Evolutionary conservation across 208 protist genomes (phyloP), one percentile per base, ranked within the genome.

Genomic region (Acanthamoeba castellanii): DNA sequence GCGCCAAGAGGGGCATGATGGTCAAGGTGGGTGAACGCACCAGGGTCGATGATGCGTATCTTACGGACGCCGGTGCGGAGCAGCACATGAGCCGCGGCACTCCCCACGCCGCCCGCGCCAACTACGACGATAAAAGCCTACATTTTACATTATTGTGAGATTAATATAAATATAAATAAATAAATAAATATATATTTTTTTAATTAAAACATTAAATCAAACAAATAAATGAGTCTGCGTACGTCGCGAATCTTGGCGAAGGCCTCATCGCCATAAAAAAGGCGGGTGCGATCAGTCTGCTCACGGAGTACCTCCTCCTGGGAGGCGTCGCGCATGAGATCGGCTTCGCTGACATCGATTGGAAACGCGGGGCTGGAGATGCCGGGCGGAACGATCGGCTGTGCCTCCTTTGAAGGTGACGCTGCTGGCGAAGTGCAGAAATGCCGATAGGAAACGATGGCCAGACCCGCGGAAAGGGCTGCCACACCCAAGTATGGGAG

Each of bases 101-200:
- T 87, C 20, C 96, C 96, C 18, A 96, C 96, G 90, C 96, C 96
- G 42, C 96, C 96, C 18, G 95, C 55, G 14, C 96, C 96, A 27
- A 97, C 61, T 3, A 97, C 95, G 47, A 97, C 84, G 0, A 97
- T 61, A 74, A 95, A 95, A 45, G 96, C 74, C 20, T 82, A 37
- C 37, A 11, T n/a, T n/a, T n/a, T n/a, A n/a, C n/a, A n/a, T n/a
- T n/a, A n/a, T n/a, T n/a, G n/a, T n/a, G n/a, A n/a, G 13, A 55
- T 55, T 55, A 20, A 11, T 55, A 27, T 8, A 2, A 72, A 32
- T 72, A 72, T 13, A 72, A 72, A 72, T 72, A 2, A 37, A 72
- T 37, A 72, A 72, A 37, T 72, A 72, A 20, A 72, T 70, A n/a
- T n/a, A n/a, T n/a, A n/a, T n/a, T n/a, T n/a, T n/a, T n/a, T n/a